Percentiles rank a stretch among this genome's conserved stretches.
Evolutionary conservation across 495 filamentous ascomycete species (phyloP).

Genomic region (Aspergillus wentii): DNA sequence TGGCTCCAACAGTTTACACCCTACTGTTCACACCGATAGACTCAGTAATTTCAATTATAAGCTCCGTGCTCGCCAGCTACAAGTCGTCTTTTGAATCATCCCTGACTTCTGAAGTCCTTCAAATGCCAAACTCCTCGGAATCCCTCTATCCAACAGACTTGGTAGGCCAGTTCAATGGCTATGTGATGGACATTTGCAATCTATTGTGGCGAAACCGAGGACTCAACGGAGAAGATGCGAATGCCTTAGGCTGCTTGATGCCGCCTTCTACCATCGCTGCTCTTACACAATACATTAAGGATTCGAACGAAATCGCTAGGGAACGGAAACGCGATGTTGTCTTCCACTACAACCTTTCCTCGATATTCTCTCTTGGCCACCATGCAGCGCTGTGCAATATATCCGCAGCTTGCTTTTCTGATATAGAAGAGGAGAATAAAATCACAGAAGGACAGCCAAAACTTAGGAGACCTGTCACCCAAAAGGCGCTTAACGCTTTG

Average conservation of each 20-base stretch:
- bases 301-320: conserved; percentile 26
- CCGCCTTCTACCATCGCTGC: conserved; percentile 38
- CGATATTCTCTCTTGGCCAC: conserved; percentile 66
- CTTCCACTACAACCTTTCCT: conserved; percentile 42
- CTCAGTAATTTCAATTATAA: conserved; percentile 65
- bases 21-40: conserved; percentile 60
- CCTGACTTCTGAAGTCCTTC: conserved; percentile 37
- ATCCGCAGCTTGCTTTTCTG: conserved; percentile 59
- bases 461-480: conserved; percentile 74
- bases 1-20: conserved; percentile 63
- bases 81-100: conserved; percentile 71
- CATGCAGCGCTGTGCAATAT: conserved; percentile 60
- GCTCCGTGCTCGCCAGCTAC: conserved; percentile 59
- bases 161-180: conserved; percentile 73
- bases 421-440: conserved; percentile 57
- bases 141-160: conserved; percentile 46
- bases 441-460: conserved; percentile 42
- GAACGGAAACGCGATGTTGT: conserved; percentile 33
- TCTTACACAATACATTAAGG: conserved; percentile 45
- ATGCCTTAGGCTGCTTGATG: conserved; percentile 70
- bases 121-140: conserved; percentile 22
- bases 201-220: conserved; percentile 77
- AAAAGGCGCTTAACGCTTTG: conserved; percentile 56
- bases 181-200: conserved; percentile 87
- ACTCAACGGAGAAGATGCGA: conserved; percentile 60